phyloP scores from a whole-genome alignment of 345 rosid genomes.

The Noccaea bulbosa region DNA sequence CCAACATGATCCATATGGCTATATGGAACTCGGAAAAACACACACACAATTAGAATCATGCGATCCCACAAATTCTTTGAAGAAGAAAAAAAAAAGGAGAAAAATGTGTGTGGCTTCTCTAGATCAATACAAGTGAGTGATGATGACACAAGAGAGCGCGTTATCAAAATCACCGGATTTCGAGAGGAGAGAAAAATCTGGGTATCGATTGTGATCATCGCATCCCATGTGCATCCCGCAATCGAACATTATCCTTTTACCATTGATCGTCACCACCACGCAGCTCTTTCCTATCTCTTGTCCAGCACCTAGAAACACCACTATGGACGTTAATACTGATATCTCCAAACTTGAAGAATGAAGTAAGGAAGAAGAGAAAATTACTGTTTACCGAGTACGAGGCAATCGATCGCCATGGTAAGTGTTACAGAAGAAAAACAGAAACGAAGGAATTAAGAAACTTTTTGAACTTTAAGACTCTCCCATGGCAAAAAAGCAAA shows the following conservation, averaged over 20 bases:
- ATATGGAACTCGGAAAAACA: conserved; percentile 26
- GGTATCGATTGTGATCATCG: conserved; percentile 80
- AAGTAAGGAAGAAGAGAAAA: background rate
- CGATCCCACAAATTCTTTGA: background rate
- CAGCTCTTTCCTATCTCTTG: conserved; percentile 99
- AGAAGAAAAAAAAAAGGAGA: background rate
- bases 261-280: conserved; percentile 80
- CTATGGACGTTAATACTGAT: background rate
- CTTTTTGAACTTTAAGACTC: background rate
- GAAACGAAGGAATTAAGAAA: background rate
- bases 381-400: conserved; percentile 60
- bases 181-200: conserved; percentile 78
- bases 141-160: conserved; percentile 67
- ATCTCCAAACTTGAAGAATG: background rate
- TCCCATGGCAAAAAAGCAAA: background rate
- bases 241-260: conserved; percentile 90
- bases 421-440: background rate
- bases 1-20: conserved; percentile 97
- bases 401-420: conserved; percentile 81
- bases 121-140: conserved; percentile 79
- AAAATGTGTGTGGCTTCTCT: background rate
- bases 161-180: conserved; percentile 58
- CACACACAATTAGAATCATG: background rate
- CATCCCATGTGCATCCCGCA: conserved; percentile 99
- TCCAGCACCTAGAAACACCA: conserved; percentile 69